Percentiles rank a stretch among this genome's conserved stretches.
These are phyloP conservation scores for Lasiosphaeria ovina DNA, from an alignment of 495 filamentous ascomycete genomes.

Conservation along the genomic window DNA sequence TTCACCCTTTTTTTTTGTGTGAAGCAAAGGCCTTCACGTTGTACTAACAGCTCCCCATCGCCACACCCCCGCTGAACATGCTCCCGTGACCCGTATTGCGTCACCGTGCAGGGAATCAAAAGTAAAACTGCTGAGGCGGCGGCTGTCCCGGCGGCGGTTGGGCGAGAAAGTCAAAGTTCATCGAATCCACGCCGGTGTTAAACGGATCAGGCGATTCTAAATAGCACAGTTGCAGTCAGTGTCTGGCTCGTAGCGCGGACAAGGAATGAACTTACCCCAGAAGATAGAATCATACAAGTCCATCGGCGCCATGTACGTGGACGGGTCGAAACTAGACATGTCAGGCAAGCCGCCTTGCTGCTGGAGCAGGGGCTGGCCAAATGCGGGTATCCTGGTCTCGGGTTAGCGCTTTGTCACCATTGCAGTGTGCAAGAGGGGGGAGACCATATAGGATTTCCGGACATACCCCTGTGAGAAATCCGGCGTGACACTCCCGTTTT, in stretches of 20 bases:
- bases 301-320: slow-evolving; percentile 52
- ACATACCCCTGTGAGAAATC: slow-evolving; percentile 35
- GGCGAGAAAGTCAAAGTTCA: slow-evolving; percentile 53
- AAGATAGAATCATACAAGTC: slow-evolving; percentile 59
- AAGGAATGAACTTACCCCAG: slow-evolving; percentile 45
- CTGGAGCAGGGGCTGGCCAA: slow-evolving; percentile 27
- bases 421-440: neutral
- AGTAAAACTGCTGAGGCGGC: slow-evolving; percentile 49
- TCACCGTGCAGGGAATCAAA: neutral
- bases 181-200: slow-evolving; percentile 44
- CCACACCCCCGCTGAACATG: too few relatives aligned
- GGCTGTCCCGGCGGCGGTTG: slow-evolving; percentile 49
- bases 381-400: slow-evolving; percentile 8
- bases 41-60: too few relatives aligned
- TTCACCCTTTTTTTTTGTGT: too few relatives aligned
- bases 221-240: neutral
- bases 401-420: neutral
- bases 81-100: too few relatives aligned
- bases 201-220: slow-evolving; percentile 50
- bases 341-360: slow-evolving; percentile 31
- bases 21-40: too few relatives aligned
- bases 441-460: neutral
- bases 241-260: neutral
- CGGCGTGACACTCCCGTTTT: slow-evolving; percentile 42
- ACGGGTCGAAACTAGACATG: slow-evolving; percentile 42